Conservation (phyloP, 257 asterid genomes). For the Fraxinus quadrangulata region DNA sequence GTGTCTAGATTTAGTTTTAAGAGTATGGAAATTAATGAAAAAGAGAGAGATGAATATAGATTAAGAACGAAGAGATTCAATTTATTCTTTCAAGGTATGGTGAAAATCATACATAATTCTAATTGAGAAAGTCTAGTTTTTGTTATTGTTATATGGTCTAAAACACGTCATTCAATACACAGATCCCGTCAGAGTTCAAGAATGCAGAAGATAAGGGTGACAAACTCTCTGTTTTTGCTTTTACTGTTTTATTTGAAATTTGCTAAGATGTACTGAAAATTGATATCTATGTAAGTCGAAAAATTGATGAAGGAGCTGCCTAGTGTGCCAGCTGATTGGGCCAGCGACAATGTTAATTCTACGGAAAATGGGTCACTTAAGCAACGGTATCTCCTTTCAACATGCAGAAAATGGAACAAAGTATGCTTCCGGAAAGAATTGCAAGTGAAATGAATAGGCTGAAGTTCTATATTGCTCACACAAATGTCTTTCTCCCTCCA, state of each 20-base stretch:
- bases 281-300: conserved; percentile 59
- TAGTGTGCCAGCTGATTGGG: conserved; percentile 72
- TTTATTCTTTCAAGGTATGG: not conserved
- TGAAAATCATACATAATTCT: not conserved
- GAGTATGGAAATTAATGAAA: not conserved
- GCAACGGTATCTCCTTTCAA: conserved; percentile 59
- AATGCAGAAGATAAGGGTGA: conserved; percentile 2
- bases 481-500: conserved; percentile 65
- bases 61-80: not conserved
- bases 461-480: conserved; percentile 80
- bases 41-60: not conserved
- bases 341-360: conserved; percentile 45
- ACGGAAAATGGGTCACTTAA: conserved; percentile 47
- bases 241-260: conserved; percentile 16
- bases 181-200: not conserved
- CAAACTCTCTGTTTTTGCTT: conserved; percentile 6
- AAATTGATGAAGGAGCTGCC: conserved; percentile 90
- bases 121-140: not conserved
- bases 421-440: conserved; percentile 94
- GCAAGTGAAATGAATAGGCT: conserved; percentile 98
- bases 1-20: not conserved
- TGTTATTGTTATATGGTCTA: not conserved
- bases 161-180: too few relatives aligned
- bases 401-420: conserved; percentile 69
- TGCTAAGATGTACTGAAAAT: conserved; percentile 19